Evolutionary conservation across 352 stramenopile genomes (phyloP).

Genomic region (Sclerospora graminicola): DNA sequence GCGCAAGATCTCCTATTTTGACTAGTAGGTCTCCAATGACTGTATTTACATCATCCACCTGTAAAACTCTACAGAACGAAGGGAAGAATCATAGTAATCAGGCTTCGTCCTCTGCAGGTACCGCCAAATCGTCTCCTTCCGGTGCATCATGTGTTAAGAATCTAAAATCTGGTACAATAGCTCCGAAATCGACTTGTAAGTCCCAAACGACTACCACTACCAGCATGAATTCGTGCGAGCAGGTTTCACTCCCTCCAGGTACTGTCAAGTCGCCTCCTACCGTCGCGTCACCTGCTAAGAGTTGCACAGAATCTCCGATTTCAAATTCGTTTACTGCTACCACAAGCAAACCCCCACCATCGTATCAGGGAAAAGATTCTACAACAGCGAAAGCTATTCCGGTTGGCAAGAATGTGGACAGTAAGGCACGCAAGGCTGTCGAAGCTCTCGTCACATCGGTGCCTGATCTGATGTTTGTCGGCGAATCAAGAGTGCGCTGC

Average conservation of each 20-base stretch:
- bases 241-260: neutral
- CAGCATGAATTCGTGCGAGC: neutral
- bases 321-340: neutral
- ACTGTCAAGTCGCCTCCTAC: constrained; percentile 1
- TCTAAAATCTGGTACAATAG: no score
- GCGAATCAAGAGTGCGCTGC: constrained; percentile 43
- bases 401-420: constrained; percentile 14
- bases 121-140: no score
- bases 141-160: no score
- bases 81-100: no score
- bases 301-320: neutral
- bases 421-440: constrained; percentile 18
- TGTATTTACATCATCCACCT: no score
- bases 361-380: constrained; percentile 2
- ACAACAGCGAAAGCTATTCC: constrained; percentile 2
- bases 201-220: constrained; percentile 1
- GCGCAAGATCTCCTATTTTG: neutral
- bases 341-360: constrained; percentile 4
- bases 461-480: constrained; percentile 33
- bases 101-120: no score
- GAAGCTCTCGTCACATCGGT: constrained; percentile 30
- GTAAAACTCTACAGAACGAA: no score
- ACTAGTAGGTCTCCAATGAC: no score
- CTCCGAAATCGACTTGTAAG: no score
- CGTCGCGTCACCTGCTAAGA: constrained; percentile 6